phyloP scores from a whole-genome alignment of 225 moss, liverwort and hornwort genomes.

The Bryum argenteum region DNA sequence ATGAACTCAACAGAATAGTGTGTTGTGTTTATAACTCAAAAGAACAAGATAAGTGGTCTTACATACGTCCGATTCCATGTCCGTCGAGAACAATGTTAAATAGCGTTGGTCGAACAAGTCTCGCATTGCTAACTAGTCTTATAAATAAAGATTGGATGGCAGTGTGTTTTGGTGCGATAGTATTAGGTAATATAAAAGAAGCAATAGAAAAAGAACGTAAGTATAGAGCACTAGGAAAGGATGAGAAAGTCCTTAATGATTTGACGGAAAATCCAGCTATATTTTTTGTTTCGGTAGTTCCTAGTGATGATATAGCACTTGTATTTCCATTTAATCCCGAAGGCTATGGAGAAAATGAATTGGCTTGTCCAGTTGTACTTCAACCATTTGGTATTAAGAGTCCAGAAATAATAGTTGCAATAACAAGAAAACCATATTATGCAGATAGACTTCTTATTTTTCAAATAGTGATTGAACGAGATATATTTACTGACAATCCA shows the following conservation, averaged over 20 bases:
- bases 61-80: conserved; percentile 33
- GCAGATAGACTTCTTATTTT: conserved; percentile 32
- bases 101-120: conserved; percentile 31
- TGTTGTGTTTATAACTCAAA: conserved; percentile 47
- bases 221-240: conserved; percentile 15
- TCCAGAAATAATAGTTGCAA: conserved; percentile 15
- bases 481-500: conserved; percentile 26
- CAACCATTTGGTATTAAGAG: conserved; percentile 42
- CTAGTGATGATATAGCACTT: conserved; percentile 11
- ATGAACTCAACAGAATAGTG: conserved; percentile 21
- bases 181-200: conserved; percentile 26
- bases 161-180: conserved; percentile 32
- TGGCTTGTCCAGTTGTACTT: conserved; percentile 31
- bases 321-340: conserved; percentile 34
- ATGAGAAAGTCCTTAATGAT: not conserved
- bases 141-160: conserved; percentile 40
- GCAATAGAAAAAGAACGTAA: not conserved
- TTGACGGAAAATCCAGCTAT: not conserved
- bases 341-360: conserved; percentile 20
- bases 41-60: conserved; percentile 49
- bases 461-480: conserved; percentile 21
- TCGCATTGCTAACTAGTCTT: conserved; percentile 39
- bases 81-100: conserved; percentile 35
- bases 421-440: conserved; percentile 27
- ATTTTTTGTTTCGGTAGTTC: conserved; percentile 38